Percentiles rank a stretch among this genome's conserved stretches.
Conservation (phyloP, 805 yeast species). For the Yamadazyma paraphyllophila region DNA sequence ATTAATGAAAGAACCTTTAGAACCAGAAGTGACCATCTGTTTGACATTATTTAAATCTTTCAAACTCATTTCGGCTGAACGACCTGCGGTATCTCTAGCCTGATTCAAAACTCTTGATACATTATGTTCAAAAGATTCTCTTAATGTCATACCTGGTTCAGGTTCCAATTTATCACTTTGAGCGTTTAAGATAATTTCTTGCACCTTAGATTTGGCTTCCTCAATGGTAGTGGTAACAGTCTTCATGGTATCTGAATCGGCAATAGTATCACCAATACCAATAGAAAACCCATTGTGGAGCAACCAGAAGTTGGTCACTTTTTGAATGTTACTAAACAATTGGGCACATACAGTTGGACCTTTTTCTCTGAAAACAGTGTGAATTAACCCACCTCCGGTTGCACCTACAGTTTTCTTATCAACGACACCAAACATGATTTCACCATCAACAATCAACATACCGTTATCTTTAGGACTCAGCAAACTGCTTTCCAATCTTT, state of each 20-base stretch:
- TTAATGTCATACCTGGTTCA: constrained; percentile 98
- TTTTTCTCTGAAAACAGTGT: constrained; percentile 96
- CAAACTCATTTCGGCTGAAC: constrained; percentile 94
- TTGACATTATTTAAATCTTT: constrained; percentile 94
- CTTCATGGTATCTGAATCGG: constrained; percentile 94
- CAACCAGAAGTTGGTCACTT: constrained; percentile 94
- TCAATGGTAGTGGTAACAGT: constrained; percentile 90
- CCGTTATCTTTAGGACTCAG: constrained; percentile 90
- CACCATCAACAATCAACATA: constrained; percentile 94
- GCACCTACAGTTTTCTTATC: constrained; percentile 98
- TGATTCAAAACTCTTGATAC: constrained; percentile 93
- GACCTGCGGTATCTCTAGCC: constrained; percentile 99
- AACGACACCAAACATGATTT: constrained; percentile 95
- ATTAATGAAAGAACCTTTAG: constrained; percentile 98
- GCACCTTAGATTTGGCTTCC: constrained; percentile 91
- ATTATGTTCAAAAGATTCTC: constrained; percentile 97
- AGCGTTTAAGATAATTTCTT: constrained; percentile 88
- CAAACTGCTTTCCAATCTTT: constrained; percentile 84
- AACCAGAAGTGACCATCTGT: constrained; percentile 99
- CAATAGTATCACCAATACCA: constrained; percentile 99
- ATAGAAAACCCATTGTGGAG: constrained; percentile 96
- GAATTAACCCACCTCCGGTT: constrained; percentile 96
- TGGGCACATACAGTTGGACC: constrained; percentile 89
- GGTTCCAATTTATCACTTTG: constrained; percentile 86
- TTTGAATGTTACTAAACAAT: constrained; percentile 88